Evolutionary conservation across 495 filamentous ascomycete genomes (phyloP), one percentile per base, ranked within the genome.

Genomic region (Xylaria palmicola): DNA sequence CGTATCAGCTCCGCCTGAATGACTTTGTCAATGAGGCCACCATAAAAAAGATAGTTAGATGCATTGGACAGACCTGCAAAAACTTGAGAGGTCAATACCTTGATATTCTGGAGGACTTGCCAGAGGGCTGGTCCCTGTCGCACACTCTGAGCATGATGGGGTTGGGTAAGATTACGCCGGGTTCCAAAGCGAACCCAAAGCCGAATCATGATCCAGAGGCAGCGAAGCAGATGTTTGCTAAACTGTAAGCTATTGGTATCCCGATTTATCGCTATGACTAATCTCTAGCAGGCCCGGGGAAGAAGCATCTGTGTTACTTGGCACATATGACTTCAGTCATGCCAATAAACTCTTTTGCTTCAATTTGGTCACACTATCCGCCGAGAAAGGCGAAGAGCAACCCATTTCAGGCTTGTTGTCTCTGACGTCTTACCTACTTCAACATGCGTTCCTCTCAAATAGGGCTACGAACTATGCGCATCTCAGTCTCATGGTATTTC

Each of bases 311-410:
- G 79, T 94, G 0, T 76, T 98, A 6, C 78, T 98, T 22, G 86
- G 91, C 15, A 89, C 90, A 0, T 98, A 98, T 72, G 95, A 98
- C 68, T 98, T 98, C 74, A 87, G 85, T 24, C 89, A 93, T 74
- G 87, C 93, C 12, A 98, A 98, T 80, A 97, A 96, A 75, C 82
- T 98, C 20, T 98, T 98, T 73, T 93, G 90, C 74, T 88, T 88
- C 67, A 93, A 89, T 65, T 73, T 98, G 36, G 84, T 96, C 51
- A 85, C 86, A 10, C 71, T 85, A 22, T 67, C 84, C 1, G 82
- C 86, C 32, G 80, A 83, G 32, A 89, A 90, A 67, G 83, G 81
- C 37, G 79, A 87, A 48, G 86, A 95, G 66, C 80, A 88, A 2
- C 90, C 94, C 0, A 88, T 98, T 59, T 84, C 87, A 17, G 83